phyloP scores from a whole-genome alignment of 495 filamentous ascomycete species.

The Podospora fimiseda region DNA sequence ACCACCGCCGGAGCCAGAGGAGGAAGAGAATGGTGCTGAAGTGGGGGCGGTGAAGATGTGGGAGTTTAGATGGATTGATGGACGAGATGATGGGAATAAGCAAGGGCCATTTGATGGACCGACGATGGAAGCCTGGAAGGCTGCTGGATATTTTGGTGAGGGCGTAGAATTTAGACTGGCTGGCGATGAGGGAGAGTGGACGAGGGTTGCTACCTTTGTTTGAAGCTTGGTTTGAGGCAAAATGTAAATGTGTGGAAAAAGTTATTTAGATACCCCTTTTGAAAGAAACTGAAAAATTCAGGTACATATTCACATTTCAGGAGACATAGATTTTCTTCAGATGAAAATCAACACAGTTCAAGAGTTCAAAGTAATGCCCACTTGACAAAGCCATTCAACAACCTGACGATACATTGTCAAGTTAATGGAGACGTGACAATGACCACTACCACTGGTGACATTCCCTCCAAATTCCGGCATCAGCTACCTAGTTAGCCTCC shows the following conservation, averaged over 20 bases:
- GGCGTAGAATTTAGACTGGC: conserved; percentile 78
- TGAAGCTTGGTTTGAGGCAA: conserved; percentile 23
- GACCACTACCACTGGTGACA: no score
- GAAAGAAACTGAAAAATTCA: background rate
- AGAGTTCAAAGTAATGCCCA: no score
- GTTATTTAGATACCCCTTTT: background rate
- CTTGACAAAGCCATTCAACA: no score
- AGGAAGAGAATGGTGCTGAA: no score
- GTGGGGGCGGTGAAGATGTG: conserved; percentile 47
- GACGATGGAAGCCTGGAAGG: conserved; percentile 83
- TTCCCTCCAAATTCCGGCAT: no score
- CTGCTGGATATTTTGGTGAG: conserved; percentile 89
- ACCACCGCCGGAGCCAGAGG: conserved; percentile 13
- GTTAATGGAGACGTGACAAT: no score
- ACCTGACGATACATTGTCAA: no score
- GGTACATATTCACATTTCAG: no score
- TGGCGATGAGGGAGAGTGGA: conserved; percentile 57
- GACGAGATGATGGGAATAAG: conserved; percentile 67
- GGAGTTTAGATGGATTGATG: conserved; percentile 90
- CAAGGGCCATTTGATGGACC: conserved; percentile 82
- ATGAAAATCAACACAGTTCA: no score
- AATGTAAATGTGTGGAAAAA: background rate
- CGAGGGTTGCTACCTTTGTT: conserved; percentile 53
- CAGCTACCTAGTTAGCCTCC: no score
- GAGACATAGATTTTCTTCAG: no score